Base-by-base conservation (phyloP, 2,329 filamentous ascomycete genomes). In the Colletotrichum endophyticum region DNA sequence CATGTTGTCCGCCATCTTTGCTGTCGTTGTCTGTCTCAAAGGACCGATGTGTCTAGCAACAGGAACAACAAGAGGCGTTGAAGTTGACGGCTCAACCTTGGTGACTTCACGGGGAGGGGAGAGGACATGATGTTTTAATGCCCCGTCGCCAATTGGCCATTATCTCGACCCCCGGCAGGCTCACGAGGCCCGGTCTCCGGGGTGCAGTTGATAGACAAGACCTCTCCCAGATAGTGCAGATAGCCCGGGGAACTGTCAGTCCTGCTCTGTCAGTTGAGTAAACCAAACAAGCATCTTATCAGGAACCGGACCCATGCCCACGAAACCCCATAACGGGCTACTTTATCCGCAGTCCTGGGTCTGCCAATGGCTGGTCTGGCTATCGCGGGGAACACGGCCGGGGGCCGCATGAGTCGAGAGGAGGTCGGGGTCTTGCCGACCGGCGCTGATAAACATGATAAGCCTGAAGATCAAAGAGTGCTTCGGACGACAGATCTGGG, bases 81-180 rank as follows among this genome's bases (percentile, higher is more conserved):
- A 32, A 63, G 59, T 63, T 63, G 59, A 36, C 59, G 28, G 2
- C 30, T 63, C 59, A 16, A 22, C 9, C 16, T 13, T 6, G 9
- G 59, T 34, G 19, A 6, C 25, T 36, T 32, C 9, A 28, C 25
- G 11, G 22, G 27, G 28, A 32, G 19, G 32, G 28, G 59, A 61
- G 70, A 62, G 9, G 53, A 53, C 57, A 39, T 69, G 22, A 25
- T 64, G 30, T 56, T 73, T 76, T 70, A 73, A 69, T 73, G 73
- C 34, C 30, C 32, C 70, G 39, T n/a, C 15, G 44, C 53, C 64
- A 28, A 66, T 69, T 76, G 70, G 28, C n/a, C 71, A 76, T 59
- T 70, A 74, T 76, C 70, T 74, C 49, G 25, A 36, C 34, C 30
- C 64, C 68, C 66, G 34, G 16, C 28, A 56, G 15, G 59, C 22